Percentiles rank a stretch among this genome's conserved stretches.
phyloP scores from a whole-genome alignment of 352 stramenopile genomes.

The Phytophthora capsici region DNA sequence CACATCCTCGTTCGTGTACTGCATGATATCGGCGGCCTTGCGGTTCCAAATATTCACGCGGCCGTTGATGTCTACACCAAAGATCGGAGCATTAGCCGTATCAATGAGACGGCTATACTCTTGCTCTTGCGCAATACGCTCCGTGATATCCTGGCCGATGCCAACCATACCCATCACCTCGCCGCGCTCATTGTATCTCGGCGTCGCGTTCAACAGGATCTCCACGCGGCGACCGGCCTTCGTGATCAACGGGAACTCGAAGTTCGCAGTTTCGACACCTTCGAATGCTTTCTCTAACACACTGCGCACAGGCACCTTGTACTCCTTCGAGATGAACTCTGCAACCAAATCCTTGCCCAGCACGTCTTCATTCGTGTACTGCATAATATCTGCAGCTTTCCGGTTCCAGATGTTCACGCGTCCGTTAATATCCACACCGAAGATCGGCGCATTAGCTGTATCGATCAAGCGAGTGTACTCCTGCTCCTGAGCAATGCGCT shows the following conservation, averaged over 20 bases:
- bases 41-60: constrained; percentile 64
- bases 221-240: constrained; percentile 25
- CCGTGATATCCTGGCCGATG: constrained; percentile 34
- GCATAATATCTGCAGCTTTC: constrained; percentile 59
- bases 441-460: constrained; percentile 65
- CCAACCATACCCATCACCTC: constrained; percentile 28
- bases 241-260: constrained; percentile 48
- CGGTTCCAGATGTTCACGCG: constrained; percentile 63
- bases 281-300: constrained; percentile 39
- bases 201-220: constrained; percentile 28
- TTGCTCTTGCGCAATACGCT: constrained; percentile 71
- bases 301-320: constrained; percentile 37
- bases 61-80: constrained; percentile 51
- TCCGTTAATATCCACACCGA: constrained; percentile 63
- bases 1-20: constrained; percentile 6
- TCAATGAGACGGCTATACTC: constrained; percentile 81
- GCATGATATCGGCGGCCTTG: constrained; percentile 30
- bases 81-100: constrained; percentile 84
- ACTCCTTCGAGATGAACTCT: constrained; percentile 64
- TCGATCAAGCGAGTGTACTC: constrained; percentile 78
- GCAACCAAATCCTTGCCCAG: constrained; percentile 63
- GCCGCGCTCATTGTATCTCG: constrained; percentile 22
- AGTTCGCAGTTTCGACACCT: constrained; percentile 53
- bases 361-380: constrained; percentile 51
- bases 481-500: constrained; percentile 73